phyloP scores from a whole-genome alignment of 2,329 filamentous ascomycete genomes.

The Penicillium aurantiogriseum region DNA sequence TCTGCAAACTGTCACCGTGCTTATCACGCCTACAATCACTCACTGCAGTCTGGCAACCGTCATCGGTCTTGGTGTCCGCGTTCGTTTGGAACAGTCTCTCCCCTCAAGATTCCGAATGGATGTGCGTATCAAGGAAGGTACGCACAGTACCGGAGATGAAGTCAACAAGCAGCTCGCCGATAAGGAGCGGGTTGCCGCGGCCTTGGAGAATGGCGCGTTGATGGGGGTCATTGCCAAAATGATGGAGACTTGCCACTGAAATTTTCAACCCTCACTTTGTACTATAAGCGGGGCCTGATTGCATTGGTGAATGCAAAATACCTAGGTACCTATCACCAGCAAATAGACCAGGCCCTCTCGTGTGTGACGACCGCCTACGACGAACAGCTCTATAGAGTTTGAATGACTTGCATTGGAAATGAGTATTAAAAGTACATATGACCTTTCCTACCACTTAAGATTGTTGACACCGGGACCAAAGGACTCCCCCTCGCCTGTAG shows the following conservation, averaged over 20 bases:
- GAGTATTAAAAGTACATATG: constrained; percentile 26
- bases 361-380: constrained; percentile 6
- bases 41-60: constrained; percentile 96
- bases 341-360: neutral
- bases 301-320: neutral
- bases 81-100: constrained; percentile 84
- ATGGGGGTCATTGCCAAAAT: constrained; percentile 89
- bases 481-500: neutral
- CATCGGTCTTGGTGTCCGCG: constrained; percentile 88
- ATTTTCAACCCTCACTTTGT: neutral
- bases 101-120: constrained; percentile 91
- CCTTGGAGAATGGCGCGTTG: constrained; percentile 87
- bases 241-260: constrained; percentile 75
- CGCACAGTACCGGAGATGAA: constrained; percentile 91
- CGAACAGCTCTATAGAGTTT: neutral
- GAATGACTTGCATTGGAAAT: constrained; percentile 14
- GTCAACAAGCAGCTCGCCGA: constrained; percentile 96
- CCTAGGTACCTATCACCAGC: neutral
- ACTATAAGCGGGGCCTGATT: neutral
- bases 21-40: constrained; percentile 93
- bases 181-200: constrained; percentile 93
- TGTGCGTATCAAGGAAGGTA: constrained; percentile 90
- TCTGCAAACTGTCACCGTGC: constrained; percentile 75
- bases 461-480: constrained; percentile 14
- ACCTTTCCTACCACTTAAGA: constrained; percentile 6